Evolutionary conservation across 2,329 filamentous ascomycete genomes (phyloP), one percentile per base, ranked within the genome.

Genomic region (Monosporascus sp.): DNA sequence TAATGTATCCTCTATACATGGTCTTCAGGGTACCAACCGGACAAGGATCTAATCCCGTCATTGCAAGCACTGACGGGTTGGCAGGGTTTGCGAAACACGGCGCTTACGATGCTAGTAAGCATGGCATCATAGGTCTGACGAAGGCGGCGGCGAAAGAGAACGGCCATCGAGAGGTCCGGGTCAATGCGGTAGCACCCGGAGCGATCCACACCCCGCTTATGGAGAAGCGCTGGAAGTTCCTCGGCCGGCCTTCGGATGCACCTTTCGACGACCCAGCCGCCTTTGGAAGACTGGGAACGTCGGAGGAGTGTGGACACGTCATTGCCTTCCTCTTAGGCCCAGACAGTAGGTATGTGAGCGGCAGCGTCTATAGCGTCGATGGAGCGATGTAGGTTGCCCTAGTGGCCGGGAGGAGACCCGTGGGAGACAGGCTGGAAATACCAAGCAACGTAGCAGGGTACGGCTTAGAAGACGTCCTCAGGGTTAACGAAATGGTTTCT

Each of bases 391-490:
- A 62, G 52, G n/a, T 28, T 46, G 43, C n/a, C 31, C 31, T 35
- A 18, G 40, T n/a, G n/a, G n/a, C 17, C n/a, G n/a, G 40, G 40
- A 43, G 40, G 40, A 43, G 40, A n/a, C n/a, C 28, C 14, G 4
- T 48, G 46, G 26, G 9, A 2, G 22, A 35, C n/a, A 31, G 45
- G n/a, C 22, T n/a, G 31, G n/a, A 5, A 9, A 17, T 22, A 48
- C 35, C 18, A 48, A 18, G 15, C 26, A 37, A 20, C 3, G 40
- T 20, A 14, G 22, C 18, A n/a, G 18, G 17, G 40, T 6, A 9
- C 22, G 40, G 18, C 43, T 77, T 70, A 92, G 86, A 89, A 97
- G 50, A 99, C 92, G 73, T 97, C 90, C 56, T 89, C 85, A 2
- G 92, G 90, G 48, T 81, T 77, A 26, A 99, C 91, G 62, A 82